Evolutionary conservation across 768 basidiomycete genomes (phyloP), one percentile per base, ranked within the genome.

Genomic region (Boletus eberwhitei): DNA sequence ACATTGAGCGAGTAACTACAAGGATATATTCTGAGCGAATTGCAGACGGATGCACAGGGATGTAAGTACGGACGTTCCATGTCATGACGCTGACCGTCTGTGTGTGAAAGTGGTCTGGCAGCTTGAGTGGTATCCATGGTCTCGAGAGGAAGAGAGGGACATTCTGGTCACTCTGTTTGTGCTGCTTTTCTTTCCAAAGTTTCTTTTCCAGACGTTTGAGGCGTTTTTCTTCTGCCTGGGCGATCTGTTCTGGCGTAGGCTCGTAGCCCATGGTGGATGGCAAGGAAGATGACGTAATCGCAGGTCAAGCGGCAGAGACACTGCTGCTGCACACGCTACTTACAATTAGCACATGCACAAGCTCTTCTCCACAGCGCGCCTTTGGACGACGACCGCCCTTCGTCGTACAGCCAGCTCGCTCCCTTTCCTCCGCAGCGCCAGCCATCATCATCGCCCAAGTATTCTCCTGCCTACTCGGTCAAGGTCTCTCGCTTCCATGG

Each of bases 1-100:
- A 60, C 78, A 82, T 69, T 92, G 90, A 0, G 90, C 90, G 26
- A 93, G 79, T 45, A 91, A 69, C 89, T 91, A 64, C 17, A 54
- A 45, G 34, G 36, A 52, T 43, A 50, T 42, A n/a, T 4, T 36
- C 32, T 55, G 37, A 59, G 48, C 39, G 16, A 52, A 39, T 29
- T 31, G 24, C 32, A 19, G 48, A 13, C 31, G 32, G 31, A 53
- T 44, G 39, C n/a, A 48, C 24, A 21, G 36, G 19, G 42, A 46
- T 47, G 29, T 0, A 16, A 37, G 19, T 47, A 85, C 88, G 59
- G 54, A 93, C 88, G 75, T 93, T 93, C 90, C 90, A 93, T 5
- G 87, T 87, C 74, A 90, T 75, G 47, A 93, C 67, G 64, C 76
- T 88, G 57, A 85, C 54, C 26, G 58, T 14, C 35, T 9, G 44